Evolutionary conservation across 176 grass and related monocot species (phyloP).

Genomic region (Oryza meridionalis): DNA sequence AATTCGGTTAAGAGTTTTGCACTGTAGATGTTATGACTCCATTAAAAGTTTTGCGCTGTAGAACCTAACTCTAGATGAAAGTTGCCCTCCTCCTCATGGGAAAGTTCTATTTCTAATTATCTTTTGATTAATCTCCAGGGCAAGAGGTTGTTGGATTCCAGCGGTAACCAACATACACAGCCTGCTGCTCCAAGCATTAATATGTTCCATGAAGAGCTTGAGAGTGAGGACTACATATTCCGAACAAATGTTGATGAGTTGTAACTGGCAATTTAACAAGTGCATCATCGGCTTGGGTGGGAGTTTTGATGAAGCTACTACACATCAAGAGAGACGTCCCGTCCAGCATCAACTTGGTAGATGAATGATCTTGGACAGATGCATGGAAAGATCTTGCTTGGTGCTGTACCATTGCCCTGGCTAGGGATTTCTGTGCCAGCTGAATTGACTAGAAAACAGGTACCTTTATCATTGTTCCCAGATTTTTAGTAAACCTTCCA

Average conservation of each 20-base stretch:
- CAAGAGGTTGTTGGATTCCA: constrained; percentile 40
- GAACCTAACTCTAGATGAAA: too few species aligned
- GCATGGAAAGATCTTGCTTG: background rate
- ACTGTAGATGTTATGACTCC: background rate
- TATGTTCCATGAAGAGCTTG: constrained; percentile 83
- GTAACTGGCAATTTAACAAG: constrained; percentile 19
- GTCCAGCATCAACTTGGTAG: background rate
- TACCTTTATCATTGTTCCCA: background rate
- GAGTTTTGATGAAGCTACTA: background rate
- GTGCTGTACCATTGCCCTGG: background rate
- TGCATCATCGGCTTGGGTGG: background rate
- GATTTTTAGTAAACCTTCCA: too few species aligned
- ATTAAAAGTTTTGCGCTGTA: constrained; percentile 6
- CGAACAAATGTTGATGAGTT: constrained; percentile 54
- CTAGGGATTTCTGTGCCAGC: background rate
- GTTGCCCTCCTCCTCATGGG: too few species aligned
- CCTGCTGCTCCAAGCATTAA: constrained; percentile 48
- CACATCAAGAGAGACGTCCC: background rate
- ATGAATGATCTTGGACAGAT: background rate
- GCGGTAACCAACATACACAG: constrained; percentile 11
- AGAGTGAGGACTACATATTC: constrained; percentile 82
- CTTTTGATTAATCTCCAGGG: constrained; percentile 51
- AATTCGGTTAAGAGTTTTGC: background rate
- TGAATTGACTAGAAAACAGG: background rate
- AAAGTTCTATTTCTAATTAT: background rate